phyloP scores from a whole-genome alignment of 2,329 filamentous ascomycete species.

The Rutstroemia sydowiana region DNA sequence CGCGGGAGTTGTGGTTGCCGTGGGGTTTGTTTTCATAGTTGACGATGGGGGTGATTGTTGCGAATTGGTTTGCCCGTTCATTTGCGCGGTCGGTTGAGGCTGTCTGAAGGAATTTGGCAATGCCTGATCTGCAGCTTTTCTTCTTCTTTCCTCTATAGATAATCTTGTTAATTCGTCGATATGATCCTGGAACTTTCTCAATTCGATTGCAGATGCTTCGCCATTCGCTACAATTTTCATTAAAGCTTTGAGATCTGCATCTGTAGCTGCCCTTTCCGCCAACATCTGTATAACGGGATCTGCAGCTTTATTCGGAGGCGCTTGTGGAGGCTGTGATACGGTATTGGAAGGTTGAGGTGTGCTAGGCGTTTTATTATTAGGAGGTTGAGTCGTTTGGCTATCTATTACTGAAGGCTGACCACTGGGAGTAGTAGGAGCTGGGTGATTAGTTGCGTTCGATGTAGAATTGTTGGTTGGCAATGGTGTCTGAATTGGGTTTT shows the following conservation, averaged over 20 bases:
- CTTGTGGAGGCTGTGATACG: conserved; percentile 8
- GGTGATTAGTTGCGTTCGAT: neutral
- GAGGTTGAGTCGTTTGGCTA: neutral
- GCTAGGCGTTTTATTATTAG: neutral
- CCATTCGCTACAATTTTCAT: conserved; percentile 81
- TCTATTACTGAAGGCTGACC: neutral
- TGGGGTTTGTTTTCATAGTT: conserved; percentile 7
- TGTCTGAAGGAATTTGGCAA: conserved; percentile 20
- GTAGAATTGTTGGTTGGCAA: conserved; percentile 15
- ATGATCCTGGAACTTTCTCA: conserved; percentile 70
- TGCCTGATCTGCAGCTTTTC: conserved; percentile 43
- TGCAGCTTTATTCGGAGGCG: conserved; percentile 33
- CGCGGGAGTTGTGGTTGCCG: conserved; percentile 14
- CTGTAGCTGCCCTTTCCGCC: conserved; percentile 66
- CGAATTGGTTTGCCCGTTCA: conserved; percentile 14
- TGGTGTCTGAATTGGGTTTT: conserved; percentile 26
- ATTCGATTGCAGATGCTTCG: conserved; percentile 61
- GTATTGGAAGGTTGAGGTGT: conserved; percentile 1
- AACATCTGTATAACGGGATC: conserved; percentile 78
- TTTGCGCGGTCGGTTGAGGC: conserved; percentile 6
- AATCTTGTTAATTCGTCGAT: conserved; percentile 69
- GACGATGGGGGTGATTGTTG: conserved; percentile 21
- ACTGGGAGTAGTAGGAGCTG: neutral
- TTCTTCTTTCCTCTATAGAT: conserved; percentile 44
- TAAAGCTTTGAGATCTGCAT: conserved; percentile 64